Evolutionary conservation across 495 filamentous ascomycete species (phyloP).

Genomic region (Elasticomyces elasticus): DNA sequence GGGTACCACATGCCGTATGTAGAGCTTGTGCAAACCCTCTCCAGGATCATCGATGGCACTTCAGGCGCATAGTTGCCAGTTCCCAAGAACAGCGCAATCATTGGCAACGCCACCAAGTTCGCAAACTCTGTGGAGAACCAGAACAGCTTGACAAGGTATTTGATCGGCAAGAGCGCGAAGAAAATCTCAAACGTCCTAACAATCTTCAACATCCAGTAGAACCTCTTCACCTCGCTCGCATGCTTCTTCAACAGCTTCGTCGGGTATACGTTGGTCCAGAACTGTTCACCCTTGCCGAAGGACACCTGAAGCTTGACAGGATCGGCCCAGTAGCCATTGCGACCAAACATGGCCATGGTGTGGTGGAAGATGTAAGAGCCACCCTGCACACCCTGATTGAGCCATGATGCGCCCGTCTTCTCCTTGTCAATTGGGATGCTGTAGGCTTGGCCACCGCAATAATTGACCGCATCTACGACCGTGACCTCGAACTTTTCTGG

Average conservation of each 20-base stretch:
- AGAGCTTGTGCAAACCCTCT: slow-evolving; percentile 64
- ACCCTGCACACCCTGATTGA: slow-evolving; percentile 80
- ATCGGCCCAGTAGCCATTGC: slow-evolving; percentile 56
- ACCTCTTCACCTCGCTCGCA: slow-evolving; percentile 55
- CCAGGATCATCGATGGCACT: slow-evolving; percentile 63
- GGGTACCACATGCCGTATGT: slow-evolving; percentile 73
- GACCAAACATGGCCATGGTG: slow-evolving; percentile 66
- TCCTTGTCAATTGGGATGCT: slow-evolving; percentile 62
- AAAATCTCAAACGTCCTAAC: slow-evolving; percentile 61
- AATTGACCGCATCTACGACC: slow-evolving; percentile 54
- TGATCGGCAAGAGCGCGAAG: slow-evolving; percentile 65
- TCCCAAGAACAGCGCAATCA: slow-evolving; percentile 71
- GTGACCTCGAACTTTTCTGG: slow-evolving; percentile 66
- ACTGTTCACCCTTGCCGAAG: slow-evolving; percentile 65
- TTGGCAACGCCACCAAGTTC: slow-evolving; percentile 60
- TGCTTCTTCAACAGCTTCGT: slow-evolving; percentile 54
- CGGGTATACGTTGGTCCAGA: slow-evolving; percentile 78
- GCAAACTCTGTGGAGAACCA: slow-evolving; percentile 64
- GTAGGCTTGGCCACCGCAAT: slow-evolving; percentile 73
- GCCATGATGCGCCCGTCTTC: slow-evolving; percentile 60
- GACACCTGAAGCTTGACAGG: slow-evolving; percentile 69
- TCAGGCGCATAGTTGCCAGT: slow-evolving; percentile 62
- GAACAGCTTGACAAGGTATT: slow-evolving; percentile 57
- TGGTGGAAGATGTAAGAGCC: slow-evolving; percentile 72
- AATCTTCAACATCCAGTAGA: slow-evolving; percentile 54